A percentile compares a stretch with the other conserved stretches of the same genome.
These are phyloP conservation scores for Canariomyces notabilis DNA, from an alignment of 2,329 filamentous ascomycete species.

Conservation along the genomic window DNA sequence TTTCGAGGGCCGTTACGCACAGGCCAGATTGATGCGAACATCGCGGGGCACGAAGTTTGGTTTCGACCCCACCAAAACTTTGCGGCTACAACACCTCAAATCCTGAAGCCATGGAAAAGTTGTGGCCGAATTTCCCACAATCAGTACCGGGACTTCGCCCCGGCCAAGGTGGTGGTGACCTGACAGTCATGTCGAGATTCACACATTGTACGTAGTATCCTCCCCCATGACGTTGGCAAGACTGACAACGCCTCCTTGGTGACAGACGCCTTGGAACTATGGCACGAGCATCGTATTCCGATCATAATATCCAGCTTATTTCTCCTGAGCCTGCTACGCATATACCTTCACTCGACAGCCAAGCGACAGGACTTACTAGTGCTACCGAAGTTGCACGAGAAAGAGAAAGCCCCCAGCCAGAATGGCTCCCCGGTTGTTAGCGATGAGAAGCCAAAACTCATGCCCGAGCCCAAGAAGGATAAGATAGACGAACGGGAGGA, in stretches of 20 bases:
- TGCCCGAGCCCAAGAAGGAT: slow-evolving; percentile 15
- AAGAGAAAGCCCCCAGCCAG: slow-evolving; percentile 7
- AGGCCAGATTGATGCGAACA: too few relatives aligned
- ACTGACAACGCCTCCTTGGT: slow-evolving; percentile 4
- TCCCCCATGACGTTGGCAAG: neutral
- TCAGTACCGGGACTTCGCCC: slow-evolving; percentile 7
- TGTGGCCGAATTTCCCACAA: neutral
- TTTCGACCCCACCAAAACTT: slow-evolving; percentile 2
- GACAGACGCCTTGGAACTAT: slow-evolving; percentile 28
- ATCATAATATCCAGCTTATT: slow-evolving; percentile 38
- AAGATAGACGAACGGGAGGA: slow-evolving; percentile 4
- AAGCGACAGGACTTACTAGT: slow-evolving; percentile 33
- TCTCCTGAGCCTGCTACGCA: slow-evolving; percentile 35
- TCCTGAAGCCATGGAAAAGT: neutral
- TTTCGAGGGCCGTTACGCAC: too few relatives aligned
- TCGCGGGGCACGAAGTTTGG: slow-evolving; percentile 7
- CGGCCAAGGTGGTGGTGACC: slow-evolving; percentile 12
- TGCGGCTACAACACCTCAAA: neutral
- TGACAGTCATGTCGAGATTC: slow-evolving; percentile 8
- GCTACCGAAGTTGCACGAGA: slow-evolving; percentile 34
- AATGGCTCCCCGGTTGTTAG: neutral
- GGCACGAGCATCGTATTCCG: slow-evolving; percentile 44
- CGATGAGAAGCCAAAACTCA: slow-evolving; percentile 9
- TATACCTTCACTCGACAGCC: slow-evolving; percentile 39
- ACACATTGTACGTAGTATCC: slow-evolving; percentile 9